Evolutionary conservation across 23 red algal species (phyloP).

Genomic region (Cyanidium caldarium): DNA sequence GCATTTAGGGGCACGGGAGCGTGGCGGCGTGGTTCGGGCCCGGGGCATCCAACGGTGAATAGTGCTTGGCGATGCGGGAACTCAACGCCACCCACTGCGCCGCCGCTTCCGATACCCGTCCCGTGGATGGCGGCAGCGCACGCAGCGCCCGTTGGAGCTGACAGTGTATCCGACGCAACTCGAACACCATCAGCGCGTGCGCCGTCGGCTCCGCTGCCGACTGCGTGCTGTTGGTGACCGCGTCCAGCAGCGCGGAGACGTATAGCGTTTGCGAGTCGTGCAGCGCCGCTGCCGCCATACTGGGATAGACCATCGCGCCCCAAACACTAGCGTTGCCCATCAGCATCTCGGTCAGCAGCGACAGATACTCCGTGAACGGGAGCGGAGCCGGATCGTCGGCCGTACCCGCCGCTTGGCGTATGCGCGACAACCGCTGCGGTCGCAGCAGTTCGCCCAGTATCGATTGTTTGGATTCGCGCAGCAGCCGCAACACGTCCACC

Average conservation of each 20-base stretch:
- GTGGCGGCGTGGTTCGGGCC: background rate
- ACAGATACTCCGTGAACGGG: background rate
- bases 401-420: background rate
- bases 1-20: background rate
- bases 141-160: background rate
- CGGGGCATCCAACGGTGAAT: background rate
- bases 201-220: background rate
- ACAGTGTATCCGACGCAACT: background rate
- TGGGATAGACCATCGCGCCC: no score
- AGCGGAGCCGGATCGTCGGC: background rate
- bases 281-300: background rate
- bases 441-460: background rate
- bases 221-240: background rate
- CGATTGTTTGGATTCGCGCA: background rate
- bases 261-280: background rate
- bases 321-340: background rate
- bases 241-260: background rate
- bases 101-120: background rate
- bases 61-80: background rate
- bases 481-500: background rate
- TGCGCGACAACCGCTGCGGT: background rate
- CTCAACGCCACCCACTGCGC: background rate
- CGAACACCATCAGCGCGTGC: background rate
- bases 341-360: background rate
- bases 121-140: background rate